Evolutionary conservation across 2,329 filamentous ascomycete species (phyloP), one percentile per base, ranked within the genome.

Genomic region (Venturia nashicola): DNA sequence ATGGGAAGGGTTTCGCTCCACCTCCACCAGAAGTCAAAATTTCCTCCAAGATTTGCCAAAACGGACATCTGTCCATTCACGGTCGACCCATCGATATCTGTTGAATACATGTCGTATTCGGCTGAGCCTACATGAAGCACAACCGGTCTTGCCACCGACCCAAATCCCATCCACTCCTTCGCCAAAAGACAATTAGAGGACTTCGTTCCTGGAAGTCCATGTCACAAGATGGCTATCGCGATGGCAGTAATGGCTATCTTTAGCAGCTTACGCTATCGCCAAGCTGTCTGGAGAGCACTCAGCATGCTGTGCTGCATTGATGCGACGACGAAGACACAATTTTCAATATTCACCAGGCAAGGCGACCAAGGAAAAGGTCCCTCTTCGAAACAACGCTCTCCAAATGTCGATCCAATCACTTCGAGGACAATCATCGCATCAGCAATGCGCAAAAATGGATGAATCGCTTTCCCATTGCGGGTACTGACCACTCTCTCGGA

Each of bases 51-150:
- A 36, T 36, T 57, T 57, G 27, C 14, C 27, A 57, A 34, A 57
- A 36, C 51, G 51, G 51, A 57, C 51, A 34, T 57, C 32, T n/a
- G 18, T 18, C 51, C 48, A 32, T 18, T 23, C 23, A 34, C 48
- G 23, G 11, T 34, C 48, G 48, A 55, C 23, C 27, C 27, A 57
- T 57, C 51, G 51, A 36, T 36, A 39, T 36, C 51, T 36, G 51
- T 57, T 57, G 51, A 57, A 57, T 36, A 57, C 51, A 16, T 7
- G 51, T 57, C 51, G 51, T 57, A 57, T 57, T 36, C 51, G 51
- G 51, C 27, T 57, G 14, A 16, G 2, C 32, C 51, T 57, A 36
- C 27, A 27, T 27, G 46, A 51, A 16, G 51, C 51, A 57, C 5
- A 55, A 32, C 6, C 48, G 23, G n/a, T 12, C 20, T 9, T 34